Evolutionary conservation across 139 green algal species (phyloP), one percentile per base, ranked within the genome.

Genomic region (Parachlorella kessleri): DNA sequence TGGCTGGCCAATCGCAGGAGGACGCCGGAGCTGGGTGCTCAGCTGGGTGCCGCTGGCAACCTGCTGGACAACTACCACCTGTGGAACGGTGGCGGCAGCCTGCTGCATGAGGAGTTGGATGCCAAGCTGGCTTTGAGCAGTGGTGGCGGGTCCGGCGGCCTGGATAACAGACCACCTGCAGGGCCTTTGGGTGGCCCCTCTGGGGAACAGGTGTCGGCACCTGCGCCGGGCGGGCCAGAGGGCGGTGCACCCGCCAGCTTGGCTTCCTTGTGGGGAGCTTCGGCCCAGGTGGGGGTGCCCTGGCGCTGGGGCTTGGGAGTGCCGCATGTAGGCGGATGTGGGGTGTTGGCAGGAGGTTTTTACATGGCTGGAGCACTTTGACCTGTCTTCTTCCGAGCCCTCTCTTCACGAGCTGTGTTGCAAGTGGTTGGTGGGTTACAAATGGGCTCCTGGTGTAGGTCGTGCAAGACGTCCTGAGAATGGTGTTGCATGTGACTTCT

Each of bases 61-160:
- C n/a, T n/a, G n/a, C n/a, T 18, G 48, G 74, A 72, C 55, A 35
- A n/a, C 6, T 73, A 72, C 75, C 75, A 73, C 37, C 78, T 83
- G 37, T 84, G 79, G 79, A 59, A 59, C 39, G 70, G 30, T 10
- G 36, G 37, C 39, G 71, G 37, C 75, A 37, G 32, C 36, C 32
- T 75, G 53, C 76, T 81, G 76, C 54, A 66, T 6, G 67, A 75
- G 14, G 76, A 81, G 53, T 53, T 81, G 26, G 76, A 76, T 6
- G n/a, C 48, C 54, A 75, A 64, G 67, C 76, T 81, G 8, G 76
- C 4, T 21, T 53, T 81, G 67, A 67, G 67, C 37, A 35, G 4
- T 30, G 32, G 18, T 28, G 74, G n/a, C n/a, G n/a, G n/a, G n/a
- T n/a, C n/a, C n/a, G n/a, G n/a, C n/a, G n/a, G n/a, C n/a, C n/a